These are phyloP conservation scores for Clavispora fructus DNA, from an alignment of 805 yeast genomes.

Conservation along the genomic window DNA sequence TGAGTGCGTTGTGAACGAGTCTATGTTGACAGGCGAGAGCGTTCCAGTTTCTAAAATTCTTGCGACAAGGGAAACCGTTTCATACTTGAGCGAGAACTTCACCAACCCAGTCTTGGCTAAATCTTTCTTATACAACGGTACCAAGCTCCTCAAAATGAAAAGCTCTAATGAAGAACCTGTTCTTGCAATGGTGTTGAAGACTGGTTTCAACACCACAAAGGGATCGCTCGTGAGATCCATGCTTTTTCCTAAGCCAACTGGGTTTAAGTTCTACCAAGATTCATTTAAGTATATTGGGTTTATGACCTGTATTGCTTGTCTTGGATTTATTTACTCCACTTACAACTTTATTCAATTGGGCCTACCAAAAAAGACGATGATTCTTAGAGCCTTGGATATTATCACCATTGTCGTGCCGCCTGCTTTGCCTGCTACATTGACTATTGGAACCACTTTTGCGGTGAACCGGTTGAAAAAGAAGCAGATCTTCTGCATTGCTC, in stretches of 20 bases:
- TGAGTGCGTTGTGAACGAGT: slow-evolving; percentile 94
- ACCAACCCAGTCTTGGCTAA: slow-evolving; percentile 63
- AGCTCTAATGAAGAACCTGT: slow-evolving; percentile 71
- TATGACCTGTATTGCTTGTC: slow-evolving; percentile 77
- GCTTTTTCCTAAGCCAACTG: slow-evolving; percentile 93
- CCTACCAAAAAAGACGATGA: slow-evolving; percentile 60
- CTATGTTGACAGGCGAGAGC: slow-evolving; percentile 97
- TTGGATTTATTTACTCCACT: slow-evolving; percentile 84
- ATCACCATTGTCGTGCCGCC: slow-evolving; percentile 98
- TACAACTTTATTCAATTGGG: slow-evolving; percentile 76
- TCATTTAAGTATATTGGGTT: slow-evolving; percentile 95
- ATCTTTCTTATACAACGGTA: slow-evolving; percentile 81
- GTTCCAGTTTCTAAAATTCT: slow-evolving; percentile 87
- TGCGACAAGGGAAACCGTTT: slow-evolving; percentile 58
- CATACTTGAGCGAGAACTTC: slow-evolving; percentile 52
- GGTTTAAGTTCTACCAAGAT: slow-evolving; percentile 89
- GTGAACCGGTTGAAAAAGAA: slow-evolving; percentile 61
- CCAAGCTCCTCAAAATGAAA: slow-evolving; percentile 79
- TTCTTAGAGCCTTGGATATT: slow-evolving; percentile 85
- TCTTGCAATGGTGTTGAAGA: slow-evolving; percentile 78
- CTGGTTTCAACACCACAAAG: slow-evolving; percentile 93
- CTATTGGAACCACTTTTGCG: slow-evolving; percentile 95
- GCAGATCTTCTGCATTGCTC: slow-evolving; percentile 83
- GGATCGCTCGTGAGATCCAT: slow-evolving; percentile 91
- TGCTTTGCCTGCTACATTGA: slow-evolving; percentile 93